These are phyloP conservation scores for Berkeleyomyces rouxiae DNA, from an alignment of 2,329 filamentous ascomycete species.

Conservation along the genomic window DNA sequence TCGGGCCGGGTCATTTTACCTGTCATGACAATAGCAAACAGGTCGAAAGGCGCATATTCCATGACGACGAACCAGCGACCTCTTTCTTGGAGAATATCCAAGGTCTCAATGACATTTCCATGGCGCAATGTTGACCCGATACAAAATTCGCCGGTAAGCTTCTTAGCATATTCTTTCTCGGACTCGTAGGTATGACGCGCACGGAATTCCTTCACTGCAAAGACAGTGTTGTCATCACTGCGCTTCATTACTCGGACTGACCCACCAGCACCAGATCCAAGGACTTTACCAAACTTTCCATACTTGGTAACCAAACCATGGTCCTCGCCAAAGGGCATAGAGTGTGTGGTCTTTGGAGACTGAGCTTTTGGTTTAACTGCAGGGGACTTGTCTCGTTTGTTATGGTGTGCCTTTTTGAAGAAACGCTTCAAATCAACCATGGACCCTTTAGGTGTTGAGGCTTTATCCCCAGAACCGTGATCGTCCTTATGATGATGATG, in stretches of 20 bases:
- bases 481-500: constrained; percentile 9
- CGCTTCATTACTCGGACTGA: constrained; percentile 90
- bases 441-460: constrained; percentile 42
- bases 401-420: constrained; percentile 56
- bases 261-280: constrained; percentile 86
- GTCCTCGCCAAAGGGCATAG: constrained; percentile 74
- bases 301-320: constrained; percentile 84
- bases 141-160: constrained; percentile 95
- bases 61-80: constrained; percentile 95
- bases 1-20: constrained; percentile 91
- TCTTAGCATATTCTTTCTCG: constrained; percentile 92
- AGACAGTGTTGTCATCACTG: constrained; percentile 79
- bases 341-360: constrained; percentile 33
- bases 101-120: constrained; percentile 93
- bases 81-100: constrained; percentile 92
- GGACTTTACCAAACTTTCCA: constrained; percentile 83
- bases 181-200: constrained; percentile 84
- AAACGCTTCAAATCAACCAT: constrained; percentile 97
- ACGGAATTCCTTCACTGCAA: constrained; percentile 94
- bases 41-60: constrained; percentile 91
- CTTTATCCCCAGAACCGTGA: constrained; percentile 15
- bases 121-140: constrained; percentile 94
- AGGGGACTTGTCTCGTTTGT: constrained; percentile 43
- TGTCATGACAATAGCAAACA: constrained; percentile 98
- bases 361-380: constrained; percentile 51